Percentiles rank a stretch among this genome's conserved stretches.
Conservation (phyloP, 208 protist genomes). For the Porcisia deanei region DNA sequence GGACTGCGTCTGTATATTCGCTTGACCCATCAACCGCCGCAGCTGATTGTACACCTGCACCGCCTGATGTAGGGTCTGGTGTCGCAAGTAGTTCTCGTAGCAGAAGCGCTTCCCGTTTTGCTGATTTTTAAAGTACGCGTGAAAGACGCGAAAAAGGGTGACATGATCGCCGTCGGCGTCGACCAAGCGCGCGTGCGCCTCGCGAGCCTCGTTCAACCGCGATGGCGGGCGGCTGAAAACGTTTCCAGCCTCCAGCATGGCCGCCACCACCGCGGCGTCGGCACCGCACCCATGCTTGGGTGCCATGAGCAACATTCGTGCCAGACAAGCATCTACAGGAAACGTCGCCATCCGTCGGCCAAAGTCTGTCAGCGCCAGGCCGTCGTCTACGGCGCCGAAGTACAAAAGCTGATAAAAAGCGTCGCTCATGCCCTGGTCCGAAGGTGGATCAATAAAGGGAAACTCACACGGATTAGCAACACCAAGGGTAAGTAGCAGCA, state of each 20-base stretch:
- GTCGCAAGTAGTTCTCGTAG: slow-evolving; percentile 65
- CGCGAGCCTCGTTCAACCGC: slow-evolving; percentile 43
- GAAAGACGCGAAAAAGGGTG: slow-evolving; percentile 80
- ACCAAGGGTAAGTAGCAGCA: slow-evolving; percentile 96
- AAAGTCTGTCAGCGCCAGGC: slow-evolving; percentile 72
- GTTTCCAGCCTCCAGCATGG: slow-evolving; percentile 88
- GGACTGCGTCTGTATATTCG: slow-evolving; percentile 51
- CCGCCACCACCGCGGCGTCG: slow-evolving; percentile 82
- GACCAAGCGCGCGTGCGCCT: slow-evolving; percentile 42
- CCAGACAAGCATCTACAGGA: slow-evolving; percentile 90
- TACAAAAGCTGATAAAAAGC: slow-evolving; percentile 97
- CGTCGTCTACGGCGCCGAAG: slow-evolving; percentile 98
- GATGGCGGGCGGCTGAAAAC: slow-evolving; percentile 53
- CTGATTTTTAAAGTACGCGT: slow-evolving; percentile 55
- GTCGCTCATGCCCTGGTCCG: slow-evolving; percentile 95
- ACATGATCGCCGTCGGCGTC: slow-evolving; percentile 81
- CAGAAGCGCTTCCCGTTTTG: slow-evolving; percentile 54
- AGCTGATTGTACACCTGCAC: slow-evolving; percentile 81
- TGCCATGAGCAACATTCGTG: slow-evolving; percentile 92
- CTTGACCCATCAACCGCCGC: slow-evolving; percentile 52
- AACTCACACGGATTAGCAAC: slow-evolving; percentile 97
- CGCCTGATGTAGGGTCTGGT: slow-evolving; percentile 70
- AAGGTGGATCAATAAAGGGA: slow-evolving; percentile 98
- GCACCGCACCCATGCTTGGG: slow-evolving; percentile 68
- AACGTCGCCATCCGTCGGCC: slow-evolving; percentile 71